A percentile compares a stretch with the other conserved stretches of the same genome.
Evolutionary conservation across 139 green algal genomes (phyloP).

Genomic region (Ostreobium quekettii): DNA sequence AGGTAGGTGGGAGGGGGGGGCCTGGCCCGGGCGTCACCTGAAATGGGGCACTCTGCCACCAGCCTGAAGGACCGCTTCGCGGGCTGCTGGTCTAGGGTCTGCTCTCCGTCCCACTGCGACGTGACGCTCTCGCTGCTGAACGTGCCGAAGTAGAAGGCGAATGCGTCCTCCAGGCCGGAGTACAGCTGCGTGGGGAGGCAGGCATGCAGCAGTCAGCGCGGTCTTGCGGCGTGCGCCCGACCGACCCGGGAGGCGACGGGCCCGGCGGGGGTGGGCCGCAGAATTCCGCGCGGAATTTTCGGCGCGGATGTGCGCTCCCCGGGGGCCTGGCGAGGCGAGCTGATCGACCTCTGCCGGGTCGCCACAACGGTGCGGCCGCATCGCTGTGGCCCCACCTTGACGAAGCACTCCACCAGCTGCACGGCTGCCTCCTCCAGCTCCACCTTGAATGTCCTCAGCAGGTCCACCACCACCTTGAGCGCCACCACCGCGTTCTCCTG

Average conservation of each 20-base stretch:
- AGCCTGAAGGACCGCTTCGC: constrained; percentile 69
- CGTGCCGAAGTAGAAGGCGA: constrained; percentile 28
- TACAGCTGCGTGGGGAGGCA: constrained; percentile 34
- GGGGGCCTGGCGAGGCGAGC: no score
- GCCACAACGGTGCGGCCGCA: no score
- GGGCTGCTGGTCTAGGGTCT: constrained; percentile 27
- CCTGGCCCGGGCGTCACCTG: constrained; percentile 50
- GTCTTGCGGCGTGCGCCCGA: background rate
- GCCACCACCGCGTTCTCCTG: constrained; percentile 79
- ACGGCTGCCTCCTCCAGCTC: constrained; percentile 47
- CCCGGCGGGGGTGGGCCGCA: no score
- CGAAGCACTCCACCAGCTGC: constrained; percentile 75
- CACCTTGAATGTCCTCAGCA: constrained; percentile 75
- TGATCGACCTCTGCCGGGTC: no score
- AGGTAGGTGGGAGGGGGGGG: no score
- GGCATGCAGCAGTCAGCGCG: background rate
- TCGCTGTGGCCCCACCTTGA: constrained; percentile 34
- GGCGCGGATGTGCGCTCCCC: no score
- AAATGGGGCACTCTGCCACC: constrained; percentile 72
- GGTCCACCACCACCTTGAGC: constrained; percentile 73
- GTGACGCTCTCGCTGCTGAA: background rate
- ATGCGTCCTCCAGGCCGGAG: constrained; percentile 18
- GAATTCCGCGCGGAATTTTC: no score
- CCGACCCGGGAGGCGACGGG: no score
- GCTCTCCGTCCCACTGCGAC: background rate